phyloP scores from a whole-genome alignment of 2,329 filamentous ascomycete species.

The Pseudopithomyces maydicus region DNA sequence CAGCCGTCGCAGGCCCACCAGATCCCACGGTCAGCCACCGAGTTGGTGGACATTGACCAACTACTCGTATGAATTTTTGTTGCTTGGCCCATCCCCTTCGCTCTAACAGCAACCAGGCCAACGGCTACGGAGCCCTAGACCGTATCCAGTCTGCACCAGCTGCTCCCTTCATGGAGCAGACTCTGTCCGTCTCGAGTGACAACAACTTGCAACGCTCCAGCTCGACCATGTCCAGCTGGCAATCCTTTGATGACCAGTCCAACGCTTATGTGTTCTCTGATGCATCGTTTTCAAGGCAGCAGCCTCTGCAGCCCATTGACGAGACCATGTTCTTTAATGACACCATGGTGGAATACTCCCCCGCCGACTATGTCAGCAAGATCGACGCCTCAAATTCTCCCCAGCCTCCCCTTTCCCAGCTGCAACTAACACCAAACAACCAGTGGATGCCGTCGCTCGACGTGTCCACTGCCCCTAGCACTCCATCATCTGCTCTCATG shows the following conservation, averaged over 20 bases:
- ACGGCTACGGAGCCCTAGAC: conserved; percentile 34
- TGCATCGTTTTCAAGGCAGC: conserved; percentile 22
- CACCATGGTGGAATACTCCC: conserved; percentile 42
- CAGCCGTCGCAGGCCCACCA: conserved; percentile 31
- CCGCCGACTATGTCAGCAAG: conserved; percentile 42
- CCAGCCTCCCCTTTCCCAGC: conserved; percentile 24
- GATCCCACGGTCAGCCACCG: conserved; percentile 43
- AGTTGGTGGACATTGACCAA: conserved; percentile 23
- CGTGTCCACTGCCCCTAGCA: conserved; percentile 43
- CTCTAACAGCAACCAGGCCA: conserved; percentile 38
- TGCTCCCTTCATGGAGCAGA: conserved; percentile 31
- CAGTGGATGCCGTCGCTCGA: conserved; percentile 42
- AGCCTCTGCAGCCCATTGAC: conserved; percentile 31
- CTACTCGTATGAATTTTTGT: conserved; percentile 37
- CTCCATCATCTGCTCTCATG: conserved; percentile 43
- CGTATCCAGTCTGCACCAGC: conserved; percentile 42
- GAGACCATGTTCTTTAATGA: conserved; percentile 23
- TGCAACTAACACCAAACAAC: conserved; percentile 37
- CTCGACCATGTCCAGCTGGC: conserved; percentile 31
- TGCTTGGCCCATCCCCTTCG: conserved; percentile 31
- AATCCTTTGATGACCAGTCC: conserved; percentile 24
- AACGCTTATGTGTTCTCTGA: conserved; percentile 40
- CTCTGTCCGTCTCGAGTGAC: conserved; percentile 30
- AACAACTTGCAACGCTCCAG: conserved; percentile 27
- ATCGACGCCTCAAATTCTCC: conserved; percentile 30